Evolutionary conservation across 345 rosid genomes (phyloP), one percentile per base, ranked within the genome.

Genomic region (Corymbia maculata): DNA sequence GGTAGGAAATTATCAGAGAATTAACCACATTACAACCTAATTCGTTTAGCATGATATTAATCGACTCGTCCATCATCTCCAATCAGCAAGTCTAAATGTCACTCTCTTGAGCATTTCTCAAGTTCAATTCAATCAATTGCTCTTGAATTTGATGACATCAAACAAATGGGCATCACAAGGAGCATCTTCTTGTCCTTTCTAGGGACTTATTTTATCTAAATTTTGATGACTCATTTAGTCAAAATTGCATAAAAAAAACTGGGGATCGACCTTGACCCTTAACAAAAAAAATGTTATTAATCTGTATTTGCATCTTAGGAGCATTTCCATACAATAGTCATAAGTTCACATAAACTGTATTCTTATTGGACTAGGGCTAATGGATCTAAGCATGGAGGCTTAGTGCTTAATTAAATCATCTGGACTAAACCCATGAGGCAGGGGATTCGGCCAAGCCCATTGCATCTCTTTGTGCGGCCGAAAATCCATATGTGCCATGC

Each of bases 161-260:
- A n/a, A n/a, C n/a, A 24, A 59, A 93, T 93, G 95, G 92, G 94
- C 26, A 36, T 91, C 2, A 88, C 90, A n/a, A 86, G 87, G 88
- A 90, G 88, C 13, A 85, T 53, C 13, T 91, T 92, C 90, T 86
- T 90, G 47, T 91, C 93, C 45, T 12, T 91, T 70, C 21, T 89
- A 36, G 3, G 95, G 59, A 55, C 26, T 21, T 55, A 26, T 26
- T 26, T 17, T 26, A 22, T 8, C 21, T 55, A 55, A 55, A 55
- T 10, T 22, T 57, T 9, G n/a, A 24, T 0, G 1, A 26, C n/a
- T 11, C 12, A 22, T 22, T 22, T 57, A 24, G n/a, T 57, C 64
- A 24, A 24, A 13, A 57, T 10, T 57, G 0, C 6, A 24, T 57
- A 57, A 5, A 10, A 57, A 36, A 57, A 57, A 57, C 24, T 10